A percentile compares a stretch with the other conserved stretches of the same genome.
Evolutionary conservation across 1,284 basidiomycete species (phyloP).

Genomic region (Peniophora sp.): DNA sequence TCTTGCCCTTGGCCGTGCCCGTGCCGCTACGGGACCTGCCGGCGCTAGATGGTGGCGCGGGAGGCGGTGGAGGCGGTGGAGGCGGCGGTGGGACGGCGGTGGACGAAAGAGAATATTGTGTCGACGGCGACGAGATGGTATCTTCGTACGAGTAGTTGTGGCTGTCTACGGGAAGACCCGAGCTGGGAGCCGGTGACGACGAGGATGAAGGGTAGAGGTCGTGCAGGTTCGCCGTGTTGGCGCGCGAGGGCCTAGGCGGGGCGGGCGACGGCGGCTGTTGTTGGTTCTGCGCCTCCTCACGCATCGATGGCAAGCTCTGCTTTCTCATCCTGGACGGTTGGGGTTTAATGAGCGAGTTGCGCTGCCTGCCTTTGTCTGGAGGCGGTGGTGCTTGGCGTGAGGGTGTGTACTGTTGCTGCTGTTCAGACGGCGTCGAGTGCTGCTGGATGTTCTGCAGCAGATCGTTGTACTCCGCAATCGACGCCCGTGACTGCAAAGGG

Average conservation of each 20-base stretch:
- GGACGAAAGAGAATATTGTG: conserved; percentile 15
- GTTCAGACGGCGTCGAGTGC: conserved; percentile 46
- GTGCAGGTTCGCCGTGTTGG: conserved; percentile 71
- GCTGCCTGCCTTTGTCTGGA: conserved; percentile 32
- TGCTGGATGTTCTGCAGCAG: conserved; percentile 54
- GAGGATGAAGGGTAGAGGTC: conserved; percentile 62
- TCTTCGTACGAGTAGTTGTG: conserved; percentile 20
- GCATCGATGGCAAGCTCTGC: conserved; percentile 31
- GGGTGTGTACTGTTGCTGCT: conserved; percentile 39
- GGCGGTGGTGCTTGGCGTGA: conserved; percentile 49
- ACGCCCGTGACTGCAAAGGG: conserved; percentile 27
- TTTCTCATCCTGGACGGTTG: conserved; percentile 37
- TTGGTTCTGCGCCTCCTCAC: conserved; percentile 44
- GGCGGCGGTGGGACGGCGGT: conserved; percentile 23
- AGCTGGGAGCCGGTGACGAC: conserved; percentile 22
- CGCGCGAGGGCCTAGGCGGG: conserved; percentile 70
- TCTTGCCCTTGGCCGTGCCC: conserved; percentile 56
- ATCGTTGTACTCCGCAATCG: conserved; percentile 64
- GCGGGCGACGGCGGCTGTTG: conserved; percentile 35
- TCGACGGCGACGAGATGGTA: conserved; percentile 15
- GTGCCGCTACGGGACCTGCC: conserved; percentile 59
- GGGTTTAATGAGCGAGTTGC: conserved; percentile 54
- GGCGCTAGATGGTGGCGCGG: conserved; percentile 22
- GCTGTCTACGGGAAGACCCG: no score
- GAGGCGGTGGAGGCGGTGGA: conserved; percentile 18